Base-by-base conservation (phyloP, 257 asterid species). In the Solanum chmielewskii region DNA sequence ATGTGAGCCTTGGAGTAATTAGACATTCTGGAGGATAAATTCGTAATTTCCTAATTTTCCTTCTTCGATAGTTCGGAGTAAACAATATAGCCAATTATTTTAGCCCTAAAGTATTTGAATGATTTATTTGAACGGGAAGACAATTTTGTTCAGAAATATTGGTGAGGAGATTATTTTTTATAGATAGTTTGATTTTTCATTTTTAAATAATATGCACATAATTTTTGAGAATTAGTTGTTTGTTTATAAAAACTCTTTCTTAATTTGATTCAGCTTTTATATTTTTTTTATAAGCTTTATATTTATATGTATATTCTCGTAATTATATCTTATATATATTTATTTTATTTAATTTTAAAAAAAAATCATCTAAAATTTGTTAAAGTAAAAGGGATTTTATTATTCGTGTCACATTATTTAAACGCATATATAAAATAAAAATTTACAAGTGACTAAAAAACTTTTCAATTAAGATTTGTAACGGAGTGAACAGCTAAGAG, bases 1-100 rank as follows among this genome's bases (percentile, higher is more conserved):
- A 96, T 90, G 89, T 96, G 98, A 59, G 96, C 90, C 35, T 92
- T 91, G 12, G 95, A 92, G 92, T 92, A 90, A 86, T 83, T 91
- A 27, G 89, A 88, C 98, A 94, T 93, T 86, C 11, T 9, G 29
- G 88, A 87, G 89, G 84, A 75, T 23, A 87, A 66, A 87, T 7
- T 8, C 85, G 75, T 87, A 45, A 88, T 45, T 64, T 35, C 27
- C 27, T 5, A 16, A n/a, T 47, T 75, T 35, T 75, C 20, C 35
- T 76, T 18, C 13, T 1, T 70, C 44, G 33, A 69, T 16, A 15
- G 13, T 11, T n/a, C 20, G 16, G 18, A 39, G 52, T 11, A 59
- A 59, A 20, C 12, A 59, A 20, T 7, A 59, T 59, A 20, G 66
- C 5, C 62, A 52, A 59, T 59, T 59, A 59, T 59, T 20, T 3